Base-by-base conservation (phyloP, 2,329 filamentous ascomycete species). In the Cladosporium halotolerans region DNA sequence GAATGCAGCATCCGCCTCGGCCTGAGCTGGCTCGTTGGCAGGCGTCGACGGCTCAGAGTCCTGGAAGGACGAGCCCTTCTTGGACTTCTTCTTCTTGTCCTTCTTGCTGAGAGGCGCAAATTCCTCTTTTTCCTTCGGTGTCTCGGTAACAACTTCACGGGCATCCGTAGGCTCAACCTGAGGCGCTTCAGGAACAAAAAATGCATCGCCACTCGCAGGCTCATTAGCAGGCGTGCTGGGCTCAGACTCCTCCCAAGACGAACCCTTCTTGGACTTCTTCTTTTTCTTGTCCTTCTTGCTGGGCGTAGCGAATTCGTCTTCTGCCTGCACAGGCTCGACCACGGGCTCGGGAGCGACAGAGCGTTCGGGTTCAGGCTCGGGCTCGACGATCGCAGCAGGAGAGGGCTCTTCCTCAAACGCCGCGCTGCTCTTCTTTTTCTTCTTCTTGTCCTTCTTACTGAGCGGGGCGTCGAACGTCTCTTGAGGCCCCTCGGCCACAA, bases 361-460 rank as follows among this genome's bases (percentile, higher is more conserved):
- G 14, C 39, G 28, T n/a, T 41, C 33, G 19, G 43, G 11, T 14
- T 31, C 34, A 36, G 41, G 34, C 32, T 39, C 49, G 39, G 39
- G 16, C 23, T 52, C 49, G 7, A 39, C 23, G 9, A 40, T 13
- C 10, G 23, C 42, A 2, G 41, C 19, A 18, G 33, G 14, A 19
- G 19, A 11, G 2, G 50, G 14, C 13, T 45, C 43, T 2, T 53
- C 36, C 10, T 53, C 50, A 28, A 46, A 45, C 5, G 18, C 28
- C 8, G 48, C 32, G 45, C 66, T 64, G 56, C 64, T 56, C 63
- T 76, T 77, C 31, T 77, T 73, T 13, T 70, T 67, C 65, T 73
- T 76, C 63, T 75, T 76, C 60, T 72, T 72, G 55, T 78, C 75
- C 63, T 78, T 79, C 61, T 76, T 78, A 63, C 69, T 76, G 41